These are phyloP conservation scores for Trypanosoma melophagium DNA, from an alignment of 208 protist genomes.

Conservation along the genomic window DNA sequence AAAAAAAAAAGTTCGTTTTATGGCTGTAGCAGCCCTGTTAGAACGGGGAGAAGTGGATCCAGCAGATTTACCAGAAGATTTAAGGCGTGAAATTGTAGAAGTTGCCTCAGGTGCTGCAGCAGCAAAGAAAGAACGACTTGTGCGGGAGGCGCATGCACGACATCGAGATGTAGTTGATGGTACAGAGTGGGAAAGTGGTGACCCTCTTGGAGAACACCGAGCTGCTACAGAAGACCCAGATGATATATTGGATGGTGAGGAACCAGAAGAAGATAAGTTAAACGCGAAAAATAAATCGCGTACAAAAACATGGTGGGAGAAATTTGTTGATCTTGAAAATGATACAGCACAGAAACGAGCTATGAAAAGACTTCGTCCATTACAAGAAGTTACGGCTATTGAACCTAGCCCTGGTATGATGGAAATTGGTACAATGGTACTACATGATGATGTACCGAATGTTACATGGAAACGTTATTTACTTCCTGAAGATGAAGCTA, in stretches of 20 bases:
- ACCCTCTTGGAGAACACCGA: conserved; percentile 49
- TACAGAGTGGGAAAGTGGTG: conserved; percentile 78
- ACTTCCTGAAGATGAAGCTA: conserved; percentile 76
- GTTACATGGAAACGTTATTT: conserved; percentile 88
- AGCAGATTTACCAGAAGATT: conserved; percentile 63
- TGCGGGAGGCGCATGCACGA: conserved; percentile 59
- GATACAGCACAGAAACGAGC: conserved; percentile 48
- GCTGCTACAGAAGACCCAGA: conserved; percentile 45
- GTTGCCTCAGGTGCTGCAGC: conserved; percentile 59
- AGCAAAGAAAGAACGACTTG: conserved; percentile 50
- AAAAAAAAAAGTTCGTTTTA: conserved; percentile 85
- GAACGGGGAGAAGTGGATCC: conserved; percentile 76
- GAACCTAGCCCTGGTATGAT: conserved; percentile 90
- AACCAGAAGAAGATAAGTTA: conserved; percentile 28
- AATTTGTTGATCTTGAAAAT: conserved; percentile 74
- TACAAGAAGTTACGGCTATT: conserved; percentile 81
- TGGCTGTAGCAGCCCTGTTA: conserved; percentile 83
- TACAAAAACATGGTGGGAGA: conserved; percentile 81
- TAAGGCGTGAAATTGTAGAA: conserved; percentile 70
- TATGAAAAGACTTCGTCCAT: conserved; percentile 61
- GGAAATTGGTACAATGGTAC: conserved; percentile 87
- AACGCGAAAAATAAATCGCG: conserved; percentile 2
- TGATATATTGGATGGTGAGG: conserved; percentile 50
- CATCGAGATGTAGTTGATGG: conserved; percentile 79
- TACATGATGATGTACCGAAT: conserved; percentile 85